Conservation (phyloP, 768 basidiomycete species). For the Pleurotus giganteus region DNA sequence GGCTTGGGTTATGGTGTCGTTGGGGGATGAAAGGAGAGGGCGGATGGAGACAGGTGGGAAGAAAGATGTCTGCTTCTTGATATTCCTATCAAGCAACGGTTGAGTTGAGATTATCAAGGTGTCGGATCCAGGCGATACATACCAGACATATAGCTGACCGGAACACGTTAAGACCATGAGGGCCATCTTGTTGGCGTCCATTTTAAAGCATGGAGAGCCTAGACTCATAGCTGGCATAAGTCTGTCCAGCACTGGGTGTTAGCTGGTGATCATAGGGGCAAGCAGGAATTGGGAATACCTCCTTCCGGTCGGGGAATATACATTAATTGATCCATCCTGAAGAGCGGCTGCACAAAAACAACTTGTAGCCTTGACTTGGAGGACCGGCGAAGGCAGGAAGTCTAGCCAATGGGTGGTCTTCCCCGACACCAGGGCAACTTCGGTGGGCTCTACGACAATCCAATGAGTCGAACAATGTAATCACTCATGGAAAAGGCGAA, state of each 20-base stretch:
- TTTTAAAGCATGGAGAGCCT: slow-evolving; percentile 64
- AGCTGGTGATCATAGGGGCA: too few species aligned
- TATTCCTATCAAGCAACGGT: slow-evolving; percentile 73
- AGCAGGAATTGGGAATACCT: too few species aligned
- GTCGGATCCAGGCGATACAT: slow-evolving; percentile 19
- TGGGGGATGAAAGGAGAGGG: slow-evolving; percentile 57
- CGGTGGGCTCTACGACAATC: slow-evolving; percentile 48
- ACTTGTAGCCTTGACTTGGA: slow-evolving; percentile 61
- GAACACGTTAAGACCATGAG: slow-evolving; percentile 72
- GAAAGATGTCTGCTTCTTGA: slow-evolving; percentile 61
- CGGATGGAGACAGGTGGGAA: slow-evolving; percentile 67
- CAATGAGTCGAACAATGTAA: slow-evolving; percentile 4
- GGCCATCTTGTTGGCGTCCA: slow-evolving; percentile 62
- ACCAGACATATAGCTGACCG: slow-evolving; percentile 80
- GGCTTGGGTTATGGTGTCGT: slow-evolving; percentile 60
- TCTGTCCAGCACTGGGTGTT: slow-evolving; percentile 41
- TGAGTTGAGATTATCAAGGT: slow-evolving; percentile 1
- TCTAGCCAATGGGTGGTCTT: slow-evolving; percentile 87
- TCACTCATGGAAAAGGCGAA: slow-evolving; percentile 14
- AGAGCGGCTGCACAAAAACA: slow-evolving; percentile 74
- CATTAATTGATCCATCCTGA: slow-evolving; percentile 76
- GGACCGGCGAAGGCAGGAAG: slow-evolving; percentile 73
- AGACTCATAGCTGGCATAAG: slow-evolving; percentile 75
- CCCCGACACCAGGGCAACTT: slow-evolving; percentile 61
- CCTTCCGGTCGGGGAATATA: slow-evolving; percentile 84